Evolutionary conservation across 2,329 filamentous ascomycete genomes (phyloP).

Genomic region (Ophiostoma quercus): DNA sequence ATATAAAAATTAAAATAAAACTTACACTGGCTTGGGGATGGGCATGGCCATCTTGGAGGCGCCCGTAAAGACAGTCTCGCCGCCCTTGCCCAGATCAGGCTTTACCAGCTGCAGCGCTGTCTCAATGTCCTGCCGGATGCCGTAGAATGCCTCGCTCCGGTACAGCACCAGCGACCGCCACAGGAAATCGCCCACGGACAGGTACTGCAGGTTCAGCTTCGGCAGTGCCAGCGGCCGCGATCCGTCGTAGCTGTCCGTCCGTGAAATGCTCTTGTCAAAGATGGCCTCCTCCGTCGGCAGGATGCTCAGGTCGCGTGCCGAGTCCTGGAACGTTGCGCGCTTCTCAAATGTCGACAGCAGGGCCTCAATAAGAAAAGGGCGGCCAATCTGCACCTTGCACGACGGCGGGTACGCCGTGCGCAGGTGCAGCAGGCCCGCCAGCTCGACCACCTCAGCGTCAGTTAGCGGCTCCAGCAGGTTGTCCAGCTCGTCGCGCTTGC

Average conservation of each 20-base stretch:
- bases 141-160: slow-evolving; percentile 86
- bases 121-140: slow-evolving; percentile 86
- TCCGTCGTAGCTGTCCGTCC: slow-evolving; percentile 83
- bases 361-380: slow-evolving; percentile 63
- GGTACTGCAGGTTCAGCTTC: slow-evolving; percentile 91
- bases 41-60: slow-evolving; percentile 89
- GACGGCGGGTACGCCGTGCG: slow-evolving; percentile 75
- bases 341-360: slow-evolving; percentile 71
- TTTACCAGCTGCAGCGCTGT: slow-evolving; percentile 72
- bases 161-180: slow-evolving; percentile 90
- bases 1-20: slow-evolving; percentile 29
- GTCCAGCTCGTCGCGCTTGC: slow-evolving; percentile 71
- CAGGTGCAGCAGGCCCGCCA: slow-evolving; percentile 69
- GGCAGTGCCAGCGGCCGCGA: slow-evolving; percentile 83
- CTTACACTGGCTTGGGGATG: slow-evolving; percentile 68
- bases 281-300: slow-evolving; percentile 79
- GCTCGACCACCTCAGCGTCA: slow-evolving; percentile 65
- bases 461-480: slow-evolving; percentile 66
- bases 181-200: slow-evolving; percentile 92
- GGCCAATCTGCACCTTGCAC: slow-evolving; percentile 57
- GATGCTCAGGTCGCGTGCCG: slow-evolving; percentile 62
- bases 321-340: slow-evolving; percentile 76
- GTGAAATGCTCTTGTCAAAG: slow-evolving; percentile 71
- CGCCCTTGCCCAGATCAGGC: slow-evolving; percentile 59
- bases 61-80: slow-evolving; percentile 70